phyloP scores from a whole-genome alignment of 352 stramenopile species.

The Globisporangium emineosum region DNA sequence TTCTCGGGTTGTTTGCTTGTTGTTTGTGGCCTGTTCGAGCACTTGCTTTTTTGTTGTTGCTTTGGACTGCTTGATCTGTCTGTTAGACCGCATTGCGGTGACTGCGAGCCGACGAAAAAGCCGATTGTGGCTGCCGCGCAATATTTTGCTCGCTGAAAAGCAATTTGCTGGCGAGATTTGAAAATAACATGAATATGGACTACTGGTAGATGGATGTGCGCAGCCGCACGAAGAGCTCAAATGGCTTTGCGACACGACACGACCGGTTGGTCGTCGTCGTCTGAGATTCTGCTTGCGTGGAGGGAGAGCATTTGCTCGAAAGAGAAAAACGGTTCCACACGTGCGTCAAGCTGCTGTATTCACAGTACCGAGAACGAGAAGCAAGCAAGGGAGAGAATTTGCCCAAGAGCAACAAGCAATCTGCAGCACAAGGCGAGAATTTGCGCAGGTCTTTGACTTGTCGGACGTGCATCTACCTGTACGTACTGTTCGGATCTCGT shows the following conservation, averaged over 20 bases:
- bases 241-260: not conserved
- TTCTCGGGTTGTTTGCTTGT: not conserved
- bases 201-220: not conserved
- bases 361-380: not conserved
- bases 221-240: not conserved
- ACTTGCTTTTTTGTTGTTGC: not conserved
- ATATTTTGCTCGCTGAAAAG: not conserved
- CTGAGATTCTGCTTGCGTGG: not conserved
- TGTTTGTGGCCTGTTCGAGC: not conserved
- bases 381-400: not conserved
- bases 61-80: not conserved
- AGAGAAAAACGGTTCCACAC: not conserved
- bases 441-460: not conserved
- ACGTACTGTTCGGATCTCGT: not conserved
- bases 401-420: not conserved
- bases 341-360: not conserved
- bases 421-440: too few relatives aligned
- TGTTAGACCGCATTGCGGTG: not conserved
- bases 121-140: not conserved
- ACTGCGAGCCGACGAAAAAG: not conserved
- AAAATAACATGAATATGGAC: too few relatives aligned
- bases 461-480: not conserved
- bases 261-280: not conserved
- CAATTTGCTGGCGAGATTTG: slow-evolving; percentile 1
- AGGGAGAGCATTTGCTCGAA: not conserved